Percentiles rank a stretch among this genome's conserved stretches.
These are phyloP conservation scores for Marasmius sp. DNA, from an alignment of 1,284 basidiomycete species.

Conservation along the genomic window DNA sequence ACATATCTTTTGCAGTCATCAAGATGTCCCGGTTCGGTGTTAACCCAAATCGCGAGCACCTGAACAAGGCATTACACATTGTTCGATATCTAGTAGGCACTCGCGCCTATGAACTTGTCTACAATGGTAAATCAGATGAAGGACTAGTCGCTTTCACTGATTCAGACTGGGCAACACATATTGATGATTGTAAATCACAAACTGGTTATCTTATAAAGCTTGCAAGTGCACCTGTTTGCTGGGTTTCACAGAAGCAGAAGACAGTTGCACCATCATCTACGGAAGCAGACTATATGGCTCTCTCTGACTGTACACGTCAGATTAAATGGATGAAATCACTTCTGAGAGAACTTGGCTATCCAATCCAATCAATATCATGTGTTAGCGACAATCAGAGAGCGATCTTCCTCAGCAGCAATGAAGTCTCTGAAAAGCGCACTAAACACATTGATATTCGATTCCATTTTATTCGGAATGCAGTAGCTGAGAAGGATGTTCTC, in stretches of 20 bases:
- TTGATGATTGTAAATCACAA: constrained; percentile 14
- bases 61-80: constrained; percentile 16
- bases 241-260: constrained; percentile 26
- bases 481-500: constrained; percentile 16
- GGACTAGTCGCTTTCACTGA: constrained; percentile 17
- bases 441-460: constrained; percentile 43
- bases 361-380: constrained; percentile 15
- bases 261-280: constrained; percentile 28
- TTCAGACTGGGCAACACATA: constrained; percentile 27
- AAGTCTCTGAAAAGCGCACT: constrained; percentile 24
- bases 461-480: constrained; percentile 34
- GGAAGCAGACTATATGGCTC: constrained; percentile 34
- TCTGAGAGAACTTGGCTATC: constrained; percentile 21
- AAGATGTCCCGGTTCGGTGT: constrained; percentile 6
- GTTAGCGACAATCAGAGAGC: constrained; percentile 36
- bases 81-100: constrained; percentile 24
- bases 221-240: constrained; percentile 19
- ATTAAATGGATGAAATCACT: constrained; percentile 7
- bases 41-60: constrained; percentile 5
- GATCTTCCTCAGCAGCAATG: constrained; percentile 30
- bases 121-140: constrained; percentile 13
- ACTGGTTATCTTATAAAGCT: constrained; percentile 23
- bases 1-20: constrained; percentile 15
- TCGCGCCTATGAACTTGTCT: constrained; percentile 18
- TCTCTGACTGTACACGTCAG: constrained; percentile 22